Evolutionary conservation across 495 filamentous ascomycete genomes (phyloP), one percentile per base, ranked within the genome.

Genomic region (Physcia stellaris): DNA sequence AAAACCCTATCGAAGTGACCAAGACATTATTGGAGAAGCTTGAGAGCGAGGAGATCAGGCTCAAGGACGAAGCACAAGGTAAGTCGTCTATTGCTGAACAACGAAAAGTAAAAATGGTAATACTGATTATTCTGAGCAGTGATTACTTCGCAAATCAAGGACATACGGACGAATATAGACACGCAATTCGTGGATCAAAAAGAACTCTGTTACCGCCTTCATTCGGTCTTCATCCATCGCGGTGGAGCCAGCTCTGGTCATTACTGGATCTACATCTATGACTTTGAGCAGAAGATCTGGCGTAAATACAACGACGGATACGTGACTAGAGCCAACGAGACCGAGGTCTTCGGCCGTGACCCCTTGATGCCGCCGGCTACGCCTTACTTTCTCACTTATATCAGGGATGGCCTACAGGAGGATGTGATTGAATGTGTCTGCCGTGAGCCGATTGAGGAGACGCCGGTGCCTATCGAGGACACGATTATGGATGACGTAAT

Each of bases 181-280:
- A 62, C 48, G 23, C 70, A 84, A 43, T 93, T 87, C 47, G 59
- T 55, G 3, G 66, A 67, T 39, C 57, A 71, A 46, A 64, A 61
- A 22, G 54, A 73, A 17, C 55, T 83, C 17, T 67, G 75, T 2
- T 99, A 95, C 55, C 74, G 70, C n/a, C 73, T 99, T 10, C 83
- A 92, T 40, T 83, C 90, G 0, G 80, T 95, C 16, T 88, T 96
- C 55, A 83, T 94, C 35, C 92, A 99, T 52, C 72, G 78, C 4
- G 92, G 73, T 6, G 68, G 63, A 27, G 72, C 67, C 2, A 61
- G 57, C 13, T 81, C 79, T 35, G 90, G 90, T 1, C 90, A 98
- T 56, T 99, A 95, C 62, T 99, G 83, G 75, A 86, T 95, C 41
- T 95, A 86, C 67, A 93, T 98, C 48, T 79, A 75, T 52, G 90